Evolutionary conservation across 371 early-diverging fungal species (phyloP).

Genomic region (Dichotomocladium elegans): DNA sequence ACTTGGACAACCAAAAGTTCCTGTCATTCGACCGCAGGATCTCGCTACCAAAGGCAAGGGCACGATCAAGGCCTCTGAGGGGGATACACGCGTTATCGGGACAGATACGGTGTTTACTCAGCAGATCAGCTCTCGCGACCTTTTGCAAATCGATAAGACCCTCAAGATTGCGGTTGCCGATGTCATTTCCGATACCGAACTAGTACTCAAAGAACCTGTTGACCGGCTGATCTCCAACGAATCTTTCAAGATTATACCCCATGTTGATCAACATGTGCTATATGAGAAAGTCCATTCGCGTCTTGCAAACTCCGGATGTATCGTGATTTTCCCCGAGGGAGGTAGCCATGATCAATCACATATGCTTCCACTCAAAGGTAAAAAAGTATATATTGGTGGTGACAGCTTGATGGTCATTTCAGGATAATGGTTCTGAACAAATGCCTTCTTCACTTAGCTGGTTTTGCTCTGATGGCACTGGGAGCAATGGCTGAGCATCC

Average conservation of each 20-base stretch:
- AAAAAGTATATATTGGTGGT: not conserved
- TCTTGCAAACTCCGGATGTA: conserved; percentile 55
- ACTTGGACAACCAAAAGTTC: conserved; percentile 44
- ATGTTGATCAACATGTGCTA: conserved; percentile 72
- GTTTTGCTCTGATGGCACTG: conserved; percentile 78
- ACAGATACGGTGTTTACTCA: conserved; percentile 55
- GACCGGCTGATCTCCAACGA: conserved; percentile 18
- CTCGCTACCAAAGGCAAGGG: conserved; percentile 60
- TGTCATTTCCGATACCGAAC: conserved; percentile 67
- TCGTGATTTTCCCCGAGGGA: conserved; percentile 92
- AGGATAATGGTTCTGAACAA: no score
- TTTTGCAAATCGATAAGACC: conserved; percentile 44
- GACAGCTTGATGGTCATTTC: not conserved
- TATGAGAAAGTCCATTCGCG: conserved; percentile 69
- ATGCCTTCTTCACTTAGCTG: conserved; percentile 30
- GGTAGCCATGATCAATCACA: conserved; percentile 87
- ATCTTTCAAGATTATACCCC: conserved; percentile 67
- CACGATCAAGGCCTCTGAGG: conserved; percentile 32
- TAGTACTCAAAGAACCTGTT: conserved; percentile 44
- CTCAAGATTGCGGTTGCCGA: conserved; percentile 50
- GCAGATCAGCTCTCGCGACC: conserved; percentile 46
- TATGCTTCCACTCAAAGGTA: conserved; percentile 81
- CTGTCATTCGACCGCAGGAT: conserved; percentile 83
- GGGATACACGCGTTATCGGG: conserved; percentile 42
- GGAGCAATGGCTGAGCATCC: conserved; percentile 75